Evolutionary conservation across 2,329 filamentous ascomycete genomes (phyloP).

Genomic region (Anisogramma anomala): DNA sequence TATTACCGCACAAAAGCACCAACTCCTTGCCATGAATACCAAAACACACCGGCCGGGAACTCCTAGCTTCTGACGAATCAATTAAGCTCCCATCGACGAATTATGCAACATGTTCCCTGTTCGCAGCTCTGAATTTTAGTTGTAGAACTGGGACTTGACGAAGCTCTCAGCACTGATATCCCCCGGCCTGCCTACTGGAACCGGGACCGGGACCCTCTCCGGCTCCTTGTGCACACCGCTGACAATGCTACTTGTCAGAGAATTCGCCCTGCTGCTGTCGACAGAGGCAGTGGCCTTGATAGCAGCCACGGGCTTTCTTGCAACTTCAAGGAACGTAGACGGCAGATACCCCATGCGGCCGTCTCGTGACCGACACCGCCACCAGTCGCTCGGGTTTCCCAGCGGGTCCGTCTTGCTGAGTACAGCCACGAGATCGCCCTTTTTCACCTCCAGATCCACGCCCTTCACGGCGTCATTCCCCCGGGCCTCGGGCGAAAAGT

Average conservation of each 20-base stretch:
- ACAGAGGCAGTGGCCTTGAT: conserved; percentile 38
- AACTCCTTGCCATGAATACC: not conserved
- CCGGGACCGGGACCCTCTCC: conserved; percentile 23
- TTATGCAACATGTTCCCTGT: not conserved
- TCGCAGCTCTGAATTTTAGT: conserved; percentile 22
- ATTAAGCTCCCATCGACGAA: not conserved
- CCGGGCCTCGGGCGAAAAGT: conserved; percentile 73
- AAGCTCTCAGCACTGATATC: conserved; percentile 43
- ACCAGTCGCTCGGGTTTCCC: conserved; percentile 91
- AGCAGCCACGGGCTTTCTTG: conserved; percentile 42
- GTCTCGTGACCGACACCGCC: conserved; percentile 84
- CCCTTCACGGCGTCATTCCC: conserved; percentile 45
- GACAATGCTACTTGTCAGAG: conserved; percentile 33
- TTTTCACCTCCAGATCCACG: conserved; percentile 83
- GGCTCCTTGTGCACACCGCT: conserved; percentile 17
- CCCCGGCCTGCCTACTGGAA: conserved; percentile 33
- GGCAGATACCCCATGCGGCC: conserved; percentile 87
- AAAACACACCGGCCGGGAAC: not conserved
- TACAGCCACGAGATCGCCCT: conserved; percentile 90
- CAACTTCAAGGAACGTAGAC: conserved; percentile 75
- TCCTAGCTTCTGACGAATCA: conserved; percentile 12
- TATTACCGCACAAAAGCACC: not conserved
- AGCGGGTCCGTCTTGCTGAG: conserved; percentile 85
- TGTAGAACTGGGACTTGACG: conserved; percentile 48
- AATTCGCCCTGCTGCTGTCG: conserved; percentile 37